Conservation (phyloP, 1,284 basidiomycete species). For the Ustilago trichophora region DNA sequence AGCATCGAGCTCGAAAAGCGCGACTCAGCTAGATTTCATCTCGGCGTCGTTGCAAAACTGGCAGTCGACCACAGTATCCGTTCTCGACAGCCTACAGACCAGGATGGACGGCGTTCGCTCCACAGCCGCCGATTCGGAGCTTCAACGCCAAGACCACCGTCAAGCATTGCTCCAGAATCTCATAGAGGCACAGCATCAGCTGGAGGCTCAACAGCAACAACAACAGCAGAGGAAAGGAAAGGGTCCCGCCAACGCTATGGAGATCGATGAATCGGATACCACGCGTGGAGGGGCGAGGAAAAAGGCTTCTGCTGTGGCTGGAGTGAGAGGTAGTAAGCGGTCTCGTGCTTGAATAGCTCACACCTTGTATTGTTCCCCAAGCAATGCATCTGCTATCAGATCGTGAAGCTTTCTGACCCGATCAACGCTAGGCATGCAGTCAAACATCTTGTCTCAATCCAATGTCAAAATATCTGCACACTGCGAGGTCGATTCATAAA, state of each 20-base stretch:
- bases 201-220: slow-evolving; percentile 31
- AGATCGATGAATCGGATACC: slow-evolving; percentile 24
- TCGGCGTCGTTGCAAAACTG: slow-evolving; percentile 11
- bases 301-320: slow-evolving; percentile 4
- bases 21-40: slow-evolving; percentile 9
- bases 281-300: slow-evolving; percentile 12
- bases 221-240: slow-evolving; percentile 26
- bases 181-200: slow-evolving; percentile 13
- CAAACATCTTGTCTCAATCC: neutral
- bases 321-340: slow-evolving; percentile 31
- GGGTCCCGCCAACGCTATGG: slow-evolving; percentile 24
- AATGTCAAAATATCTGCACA: too few relatives aligned
- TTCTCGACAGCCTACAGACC: slow-evolving; percentile 16
- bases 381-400: too few relatives aligned
- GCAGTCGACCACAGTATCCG: slow-evolving; percentile 21
- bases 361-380: too few relatives aligned
- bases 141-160: slow-evolving; percentile 15
- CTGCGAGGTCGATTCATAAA: neutral
- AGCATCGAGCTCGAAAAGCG: neutral
- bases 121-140: slow-evolving; percentile 4
- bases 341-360: slow-evolving; percentile 26
- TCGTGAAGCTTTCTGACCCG: too few relatives aligned
- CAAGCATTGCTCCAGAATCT: slow-evolving; percentile 21
- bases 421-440: too few relatives aligned
- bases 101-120: slow-evolving; percentile 16